A percentile compares a stretch with the other conserved stretches of the same genome.
Conservation (phyloP, 495 filamentous ascomycete species). For the Aspergillus nidulans region DNA sequence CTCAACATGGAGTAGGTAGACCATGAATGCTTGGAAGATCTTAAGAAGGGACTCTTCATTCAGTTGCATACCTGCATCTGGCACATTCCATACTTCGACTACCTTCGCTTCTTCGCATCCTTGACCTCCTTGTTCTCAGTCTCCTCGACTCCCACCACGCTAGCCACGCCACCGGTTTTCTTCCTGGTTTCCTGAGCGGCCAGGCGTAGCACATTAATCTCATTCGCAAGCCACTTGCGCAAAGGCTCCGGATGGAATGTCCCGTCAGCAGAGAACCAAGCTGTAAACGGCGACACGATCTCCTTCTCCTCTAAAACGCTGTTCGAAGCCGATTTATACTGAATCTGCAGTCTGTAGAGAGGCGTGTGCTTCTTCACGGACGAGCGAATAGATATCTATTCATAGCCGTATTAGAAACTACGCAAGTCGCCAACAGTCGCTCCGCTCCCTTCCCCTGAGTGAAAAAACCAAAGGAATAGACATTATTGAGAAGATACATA, state of each 20-base stretch:
- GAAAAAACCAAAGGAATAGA: neutral
- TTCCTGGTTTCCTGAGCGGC: slow-evolving; percentile 59
- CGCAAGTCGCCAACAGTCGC: neutral
- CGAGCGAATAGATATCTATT: slow-evolving; percentile 62
- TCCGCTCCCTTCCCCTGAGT: neutral
- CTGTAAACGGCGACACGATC: slow-evolving; percentile 66
- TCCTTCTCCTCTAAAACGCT: slow-evolving; percentile 46
- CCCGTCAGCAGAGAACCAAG: slow-evolving; percentile 82
- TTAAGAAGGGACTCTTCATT: neutral
- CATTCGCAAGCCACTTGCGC: slow-evolving; percentile 70
- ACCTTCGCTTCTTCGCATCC: slow-evolving; percentile 12
- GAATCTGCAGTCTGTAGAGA: slow-evolving; percentile 67
- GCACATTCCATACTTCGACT: neutral
- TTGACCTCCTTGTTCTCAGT: slow-evolving; percentile 6
- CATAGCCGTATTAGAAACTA: neutral
- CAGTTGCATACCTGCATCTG: neutral
- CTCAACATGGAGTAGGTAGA: neutral
- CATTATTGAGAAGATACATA: slow-evolving; percentile 17
- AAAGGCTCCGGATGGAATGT: slow-evolving; percentile 80
- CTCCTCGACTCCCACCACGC: slow-evolving; percentile 12
- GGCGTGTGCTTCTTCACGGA: slow-evolving; percentile 71
- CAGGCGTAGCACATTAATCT: slow-evolving; percentile 62
- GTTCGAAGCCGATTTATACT: slow-evolving; percentile 44
- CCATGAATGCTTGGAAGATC: neutral
- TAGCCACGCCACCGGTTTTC: slow-evolving; percentile 24